Evolutionary conservation across 2,329 filamentous ascomycete species (phyloP), one percentile per base, ranked within the genome.

Genomic region (Colletotrichum sp.): DNA sequence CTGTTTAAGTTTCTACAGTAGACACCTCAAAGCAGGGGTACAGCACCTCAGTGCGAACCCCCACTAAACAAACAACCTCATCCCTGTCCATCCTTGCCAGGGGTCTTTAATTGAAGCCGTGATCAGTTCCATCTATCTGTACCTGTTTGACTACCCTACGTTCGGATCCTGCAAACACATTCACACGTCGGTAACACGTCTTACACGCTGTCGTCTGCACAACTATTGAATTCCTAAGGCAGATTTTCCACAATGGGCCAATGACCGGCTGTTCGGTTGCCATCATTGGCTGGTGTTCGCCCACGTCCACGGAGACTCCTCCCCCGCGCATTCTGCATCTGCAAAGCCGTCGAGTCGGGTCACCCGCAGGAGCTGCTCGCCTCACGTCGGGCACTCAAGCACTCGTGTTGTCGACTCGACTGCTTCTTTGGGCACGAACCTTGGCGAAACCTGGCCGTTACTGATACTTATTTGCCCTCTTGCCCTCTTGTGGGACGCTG

Each of bases 231-330:
- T 16, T 5, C 26, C 26, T 12, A 26, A 32, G 34, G 57, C 60
- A 71, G 36, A 67, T 62, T 67, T 36, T 8, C 21, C 16, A 8
- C 8, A 30, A 15, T 39, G 28, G 44, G 18, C 71, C 71, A 75
- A 75, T 62, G 18, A 39, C 18, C 36, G 21, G 24, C 18, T 52
- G 2, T 59, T 62, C 36, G 36, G 52, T 44, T 18, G 16, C 21
- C 15, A 21, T 62, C 8, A 77, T 75, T 77, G 75, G 75, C 36
- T 77, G 60, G 28, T 26, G 32, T 24, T 55, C 36, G 75, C 62
- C 75, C 75, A 77, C 75, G 75, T 77, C 62, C 71, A 62, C 24
- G 16, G 39, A 36, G 49, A 36, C 52, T 60, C 64, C 73, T 60
- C 44, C 18, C 44, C 44, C 32, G 26, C 67, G 59, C 73, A 73